Percentiles rank a stretch among this genome's conserved stretches.
These are phyloP conservation scores for Bolboschoenus planiculmis DNA, from an alignment of 176 grass and related monocot genomes.

Conservation along the genomic window DNA sequence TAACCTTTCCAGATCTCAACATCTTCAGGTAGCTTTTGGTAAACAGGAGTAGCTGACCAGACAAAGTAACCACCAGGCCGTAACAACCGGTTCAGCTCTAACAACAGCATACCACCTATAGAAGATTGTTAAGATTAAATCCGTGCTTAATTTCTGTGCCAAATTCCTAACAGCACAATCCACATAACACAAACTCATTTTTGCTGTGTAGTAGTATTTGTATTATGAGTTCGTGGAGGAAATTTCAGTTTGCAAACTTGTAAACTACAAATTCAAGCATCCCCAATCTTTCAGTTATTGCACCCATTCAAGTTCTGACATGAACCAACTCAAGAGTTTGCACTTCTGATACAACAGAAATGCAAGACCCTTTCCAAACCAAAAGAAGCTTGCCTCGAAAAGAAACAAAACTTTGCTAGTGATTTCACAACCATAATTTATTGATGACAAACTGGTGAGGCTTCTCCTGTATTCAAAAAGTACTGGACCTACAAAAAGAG, in stretches of 20 bases:
- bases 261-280: neutral
- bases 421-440: neutral
- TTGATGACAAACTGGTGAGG: neutral
- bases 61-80: slow-evolving; percentile 89
- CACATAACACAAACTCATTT: neutral
- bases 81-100: slow-evolving; percentile 76
- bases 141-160: neutral
- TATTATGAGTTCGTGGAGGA: neutral
- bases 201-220: neutral
- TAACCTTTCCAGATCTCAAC: slow-evolving; percentile 89
- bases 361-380: neutral
- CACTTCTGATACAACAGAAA: neutral
- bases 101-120: slow-evolving; percentile 57
- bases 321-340: neutral
- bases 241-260: neutral
- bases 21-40: slow-evolving; percentile 64
- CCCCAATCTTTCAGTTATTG: neutral
- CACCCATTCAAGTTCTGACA: neutral
- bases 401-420: neutral
- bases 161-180: neutral
- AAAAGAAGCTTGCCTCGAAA: neutral
- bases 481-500: too few species aligned
- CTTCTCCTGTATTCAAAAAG: too few species aligned
- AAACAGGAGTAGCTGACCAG: slow-evolving; percentile 91
- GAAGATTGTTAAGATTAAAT: neutral